These are phyloP conservation scores for Onygenales sp. DNA, from an alignment of 2,329 filamentous ascomycete genomes.

Conservation along the genomic window DNA sequence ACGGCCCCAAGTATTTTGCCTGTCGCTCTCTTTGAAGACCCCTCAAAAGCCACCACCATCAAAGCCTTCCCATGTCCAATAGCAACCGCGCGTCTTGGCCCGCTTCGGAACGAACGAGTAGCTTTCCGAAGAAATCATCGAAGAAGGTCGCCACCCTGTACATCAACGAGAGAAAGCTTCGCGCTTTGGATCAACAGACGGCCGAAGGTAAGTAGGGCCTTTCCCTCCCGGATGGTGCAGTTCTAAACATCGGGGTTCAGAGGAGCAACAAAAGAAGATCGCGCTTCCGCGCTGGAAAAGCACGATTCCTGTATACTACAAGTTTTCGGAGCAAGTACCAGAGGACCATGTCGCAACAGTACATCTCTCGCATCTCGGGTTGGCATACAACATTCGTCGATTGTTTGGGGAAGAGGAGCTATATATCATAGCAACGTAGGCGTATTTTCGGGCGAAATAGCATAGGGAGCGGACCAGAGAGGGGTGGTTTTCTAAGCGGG, in stretches of 20 bases:
- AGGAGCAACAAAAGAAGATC: not conserved
- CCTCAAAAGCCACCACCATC: not conserved
- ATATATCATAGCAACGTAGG: not conserved
- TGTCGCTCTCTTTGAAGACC: too few species aligned
- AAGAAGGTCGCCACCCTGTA: not conserved
- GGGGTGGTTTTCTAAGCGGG: too few species aligned
- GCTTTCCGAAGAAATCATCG: not conserved
- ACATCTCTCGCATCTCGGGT: not conserved
- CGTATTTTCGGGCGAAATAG: not conserved
- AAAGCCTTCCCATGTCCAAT: not conserved
- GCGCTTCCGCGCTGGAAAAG: not conserved
- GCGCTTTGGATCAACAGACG: not conserved
- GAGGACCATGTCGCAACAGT: not conserved
- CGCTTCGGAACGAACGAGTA: not conserved
- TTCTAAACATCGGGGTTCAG: not conserved
- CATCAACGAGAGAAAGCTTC: not conserved
- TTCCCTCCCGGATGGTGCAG: not conserved
- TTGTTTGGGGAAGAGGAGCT: not conserved
- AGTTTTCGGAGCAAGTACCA: not conserved
- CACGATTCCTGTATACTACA: not conserved
- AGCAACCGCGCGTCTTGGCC: not conserved
- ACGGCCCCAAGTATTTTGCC: too few species aligned
- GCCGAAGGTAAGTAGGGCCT: not conserved
- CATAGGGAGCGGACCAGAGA: too few species aligned
- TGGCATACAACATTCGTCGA: not conserved